phyloP scores from a whole-genome alignment of 768 basidiomycete genomes.

The Russula abietina region DNA sequence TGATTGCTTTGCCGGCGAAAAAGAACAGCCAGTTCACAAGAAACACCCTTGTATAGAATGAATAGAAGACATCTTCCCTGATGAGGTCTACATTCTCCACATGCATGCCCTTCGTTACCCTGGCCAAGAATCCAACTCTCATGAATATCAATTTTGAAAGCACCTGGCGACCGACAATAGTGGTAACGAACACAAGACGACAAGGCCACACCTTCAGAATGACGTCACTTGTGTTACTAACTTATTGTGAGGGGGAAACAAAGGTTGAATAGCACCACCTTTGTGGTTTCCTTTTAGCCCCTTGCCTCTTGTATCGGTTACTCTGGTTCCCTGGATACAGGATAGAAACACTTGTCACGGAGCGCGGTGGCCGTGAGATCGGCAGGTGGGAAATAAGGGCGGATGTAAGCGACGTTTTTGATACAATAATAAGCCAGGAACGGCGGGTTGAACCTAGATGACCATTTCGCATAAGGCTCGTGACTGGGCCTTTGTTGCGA shows the following conservation, averaged over 20 bases:
- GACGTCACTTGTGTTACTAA: constrained; percentile 4
- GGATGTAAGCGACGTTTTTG: not conserved
- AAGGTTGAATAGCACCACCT: not conserved
- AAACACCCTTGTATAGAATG: constrained; percentile 5
- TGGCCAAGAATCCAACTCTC: not conserved
- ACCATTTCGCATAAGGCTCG: constrained; percentile 20
- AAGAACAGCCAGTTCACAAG: not conserved
- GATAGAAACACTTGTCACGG: not conserved
- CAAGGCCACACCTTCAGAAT: not conserved
- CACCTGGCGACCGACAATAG: too few species aligned
- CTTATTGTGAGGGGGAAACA: not conserved
- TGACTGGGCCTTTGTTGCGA: constrained; percentile 2
- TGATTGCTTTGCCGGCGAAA: too few species aligned
- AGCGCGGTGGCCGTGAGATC: constrained; percentile 5
- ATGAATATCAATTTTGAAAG: not conserved
- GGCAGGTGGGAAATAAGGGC: constrained; percentile 19
- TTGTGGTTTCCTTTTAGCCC: not conserved
- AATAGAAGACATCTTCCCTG: not conserved
- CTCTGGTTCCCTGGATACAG: constrained; percentile 16
- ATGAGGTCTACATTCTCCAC: not conserved
- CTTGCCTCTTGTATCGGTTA: not conserved
- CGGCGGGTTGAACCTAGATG: constrained; percentile 6
- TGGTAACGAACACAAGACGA: too few species aligned
- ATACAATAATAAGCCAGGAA: constrained; percentile 19
- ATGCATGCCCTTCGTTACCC: not conserved